Evolutionary conservation across 2,329 filamentous ascomycete genomes (phyloP).

Genomic region (Fusarium udum): DNA sequence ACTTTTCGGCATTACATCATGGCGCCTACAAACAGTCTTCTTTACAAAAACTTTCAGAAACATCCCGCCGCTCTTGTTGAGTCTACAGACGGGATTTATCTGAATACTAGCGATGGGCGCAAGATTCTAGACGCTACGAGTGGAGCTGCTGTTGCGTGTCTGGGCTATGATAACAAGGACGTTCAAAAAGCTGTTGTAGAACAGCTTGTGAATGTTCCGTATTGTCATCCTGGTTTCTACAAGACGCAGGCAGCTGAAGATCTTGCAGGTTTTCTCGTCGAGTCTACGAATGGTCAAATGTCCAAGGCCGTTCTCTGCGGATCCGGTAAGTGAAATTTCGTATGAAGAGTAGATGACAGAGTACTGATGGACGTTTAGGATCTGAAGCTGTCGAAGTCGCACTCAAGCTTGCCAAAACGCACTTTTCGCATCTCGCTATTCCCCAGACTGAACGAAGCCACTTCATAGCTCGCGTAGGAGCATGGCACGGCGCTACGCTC

Average conservation of each 20-base stretch:
- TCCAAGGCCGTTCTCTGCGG: conserved; percentile 36
- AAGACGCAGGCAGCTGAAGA: conserved; percentile 32
- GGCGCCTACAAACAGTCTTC: conserved; percentile 34
- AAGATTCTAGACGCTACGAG: conserved; percentile 39
- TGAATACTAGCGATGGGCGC: conserved; percentile 35
- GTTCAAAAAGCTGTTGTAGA: conserved; percentile 36
- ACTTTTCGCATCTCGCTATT: conserved; percentile 28
- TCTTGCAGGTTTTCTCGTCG: conserved; percentile 33
- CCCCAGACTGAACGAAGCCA: conserved; percentile 27
- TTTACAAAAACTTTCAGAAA: conserved; percentile 40
- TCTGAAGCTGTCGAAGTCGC: conserved; percentile 38
- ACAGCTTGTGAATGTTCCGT: conserved; percentile 30
- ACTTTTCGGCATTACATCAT: neutral
- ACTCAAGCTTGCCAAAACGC: conserved; percentile 34
- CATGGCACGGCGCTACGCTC: conserved; percentile 34
- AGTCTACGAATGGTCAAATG: conserved; percentile 33
- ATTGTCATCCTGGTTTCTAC: conserved; percentile 38
- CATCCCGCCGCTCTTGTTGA: conserved; percentile 35
- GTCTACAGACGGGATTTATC: conserved; percentile 29
- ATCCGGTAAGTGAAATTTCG: conserved; percentile 13
- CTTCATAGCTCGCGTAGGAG: conserved; percentile 29
- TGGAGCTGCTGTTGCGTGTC: conserved; percentile 37
- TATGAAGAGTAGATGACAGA: fast-evolving
- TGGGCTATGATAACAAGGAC: conserved; percentile 36
- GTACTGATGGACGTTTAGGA: neutral